Evolutionary conservation across 192 early-diverging fungal genomes (phyloP).

Genomic region (Neocallimastix lanati): DNA sequence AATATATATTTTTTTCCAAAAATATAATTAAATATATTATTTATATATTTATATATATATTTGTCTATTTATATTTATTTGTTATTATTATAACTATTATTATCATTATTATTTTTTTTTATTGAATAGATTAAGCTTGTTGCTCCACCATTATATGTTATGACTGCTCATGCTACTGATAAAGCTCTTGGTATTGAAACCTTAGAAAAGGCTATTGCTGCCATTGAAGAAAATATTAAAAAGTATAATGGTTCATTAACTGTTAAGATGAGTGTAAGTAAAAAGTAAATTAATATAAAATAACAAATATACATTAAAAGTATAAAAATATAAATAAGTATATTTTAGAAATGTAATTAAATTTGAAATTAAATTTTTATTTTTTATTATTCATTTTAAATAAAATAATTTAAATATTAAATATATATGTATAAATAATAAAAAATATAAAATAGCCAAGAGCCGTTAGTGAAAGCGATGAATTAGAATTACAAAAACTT

Average conservation of each 20-base stretch:
- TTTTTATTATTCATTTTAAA: too few species aligned
- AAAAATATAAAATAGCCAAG: conserved; percentile 29
- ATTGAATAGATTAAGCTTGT: conserved; percentile 74
- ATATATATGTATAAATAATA: neutral
- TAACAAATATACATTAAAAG: too few species aligned
- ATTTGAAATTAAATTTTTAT: too few species aligned
- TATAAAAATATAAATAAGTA: too few species aligned
- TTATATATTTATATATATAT: too few species aligned
- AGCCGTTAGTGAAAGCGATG: conserved; percentile 79
- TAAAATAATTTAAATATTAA: neutral
- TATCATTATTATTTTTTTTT: too few species aligned
- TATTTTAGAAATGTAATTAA: neutral
- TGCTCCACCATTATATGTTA: conserved; percentile 85
- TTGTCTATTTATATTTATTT: too few species aligned
- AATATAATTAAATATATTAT: too few species aligned
- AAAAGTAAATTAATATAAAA: neutral
- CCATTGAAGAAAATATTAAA: conserved; percentile 61
- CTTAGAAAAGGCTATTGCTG: conserved; percentile 73
- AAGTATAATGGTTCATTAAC: conserved; percentile 49
- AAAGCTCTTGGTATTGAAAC: conserved; percentile 65
- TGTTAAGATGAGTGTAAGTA: conserved; percentile 61
- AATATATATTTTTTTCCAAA: too few species aligned
- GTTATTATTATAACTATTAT: too few species aligned
- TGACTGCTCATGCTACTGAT: conserved; percentile 68
- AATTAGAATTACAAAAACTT: conserved; percentile 74